Evolutionary conservation across 2,329 filamentous ascomycete species (phyloP), one percentile per base, ranked within the genome.

Genomic region (Microdochium nivale): DNA sequence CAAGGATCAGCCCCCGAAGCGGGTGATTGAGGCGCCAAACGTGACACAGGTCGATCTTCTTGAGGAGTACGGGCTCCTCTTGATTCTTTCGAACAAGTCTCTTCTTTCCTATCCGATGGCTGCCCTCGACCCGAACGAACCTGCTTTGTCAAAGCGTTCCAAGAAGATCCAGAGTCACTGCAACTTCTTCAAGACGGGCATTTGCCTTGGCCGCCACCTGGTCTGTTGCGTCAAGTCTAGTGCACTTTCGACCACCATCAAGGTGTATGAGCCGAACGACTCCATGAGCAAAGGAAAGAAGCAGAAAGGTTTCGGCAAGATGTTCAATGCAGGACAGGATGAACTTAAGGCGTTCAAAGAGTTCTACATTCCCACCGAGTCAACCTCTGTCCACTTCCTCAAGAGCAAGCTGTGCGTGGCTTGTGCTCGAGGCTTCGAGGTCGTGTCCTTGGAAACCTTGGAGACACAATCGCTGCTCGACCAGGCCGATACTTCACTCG

Each of bases 181-280:
- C 69, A 96, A 92, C 69, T 99, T 97, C 74, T 99, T 99, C 83
- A 96, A 95, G 71, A 88, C 90, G 19, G 94, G 94, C 37, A 95
- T 96, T 62, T 97, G 94, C 65, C 79, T 96, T 54, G 91, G 94
- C 32, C 83, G 94, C 55, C 94, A 97, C 65, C 77, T 99, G 51
- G 94, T 99, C 27, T 97, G 92, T 71, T 95, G 90, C 60, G 94
- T 97, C 63, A 97, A 96, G 74, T 95, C 90, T 40, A 92, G 88
- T 19, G 88, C 91, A 2, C 75, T 97, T 30, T 96, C 90, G 50
- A 95, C 90, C 14, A 97, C 92, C 2, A 96, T 99, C 75, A 97
- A 97, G 71, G 94, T 97, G n/a, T 97, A 90, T 70, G 92, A 99
- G 71, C 94, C 94, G 1, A 96, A 95, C 71, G 94, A 97, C 65